Evolutionary conservation across 768 basidiomycete species (phyloP), one percentile per base, ranked within the genome.

Genomic region (Psilocybe sp.): DNA sequence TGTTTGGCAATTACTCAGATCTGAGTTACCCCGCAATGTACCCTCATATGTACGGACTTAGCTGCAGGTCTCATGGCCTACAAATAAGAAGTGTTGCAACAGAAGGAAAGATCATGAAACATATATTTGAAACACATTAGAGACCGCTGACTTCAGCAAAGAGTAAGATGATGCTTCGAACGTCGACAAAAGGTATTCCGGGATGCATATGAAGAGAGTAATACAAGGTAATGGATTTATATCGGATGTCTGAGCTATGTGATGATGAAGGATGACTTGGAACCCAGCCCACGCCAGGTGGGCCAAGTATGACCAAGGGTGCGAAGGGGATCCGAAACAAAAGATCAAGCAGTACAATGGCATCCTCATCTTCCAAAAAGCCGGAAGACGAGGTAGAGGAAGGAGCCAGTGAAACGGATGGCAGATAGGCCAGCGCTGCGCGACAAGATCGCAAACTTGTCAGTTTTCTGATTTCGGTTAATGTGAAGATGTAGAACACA

Each of bases 331-430:
- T 55, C 53, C 46, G 47, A 31, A 20, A 35, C 33, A 32, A 49
- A 44, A 48, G 52, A 52, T 56, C 31, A 20, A 44, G 47, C 35
- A 45, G 40, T 35, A 14, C 32, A 35, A 36, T 37, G 28, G 11
- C 19, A 31, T 33, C 34, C 34, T 75, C 71, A 87, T 52, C 72
- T 68, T 35, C 89, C 87, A 57, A 86, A 74, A 41, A 91, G 71
- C 57, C 87, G 80, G 65, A 94, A 78, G 49, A 93, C 59, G 48
- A 95, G 79, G 67, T 93, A 95, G 40, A 92, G 58, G 44, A 84
- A 62, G 13, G 90, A 92, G 16, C 92, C 91, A 33, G 78, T 52
- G 71, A 95, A 94, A 35, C 93, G 84, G 59, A 94, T 68, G 33
- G 84, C 85, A 40, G 88, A 89, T 48, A 96, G 72, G 42, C 82